Evolutionary conservation across 352 stramenopile genomes (phyloP).

Genomic region (Phytophthora crassamura): DNA sequence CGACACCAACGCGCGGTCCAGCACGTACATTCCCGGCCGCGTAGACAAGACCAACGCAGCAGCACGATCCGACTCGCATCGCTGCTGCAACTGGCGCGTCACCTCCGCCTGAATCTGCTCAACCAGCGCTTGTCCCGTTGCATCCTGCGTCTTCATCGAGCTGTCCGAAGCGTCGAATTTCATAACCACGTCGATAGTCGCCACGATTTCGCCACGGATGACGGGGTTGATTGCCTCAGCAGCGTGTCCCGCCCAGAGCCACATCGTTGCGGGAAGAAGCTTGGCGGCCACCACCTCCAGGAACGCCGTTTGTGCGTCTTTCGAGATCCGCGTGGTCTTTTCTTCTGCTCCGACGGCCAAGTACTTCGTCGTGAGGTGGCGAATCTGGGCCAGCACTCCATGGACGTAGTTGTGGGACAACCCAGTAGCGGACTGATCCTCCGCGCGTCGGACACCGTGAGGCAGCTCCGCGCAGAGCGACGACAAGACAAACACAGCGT

Average conservation of each 20-base stretch:
- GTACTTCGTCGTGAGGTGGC: slow-evolving; percentile 55
- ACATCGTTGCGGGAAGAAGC: slow-evolving; percentile 54
- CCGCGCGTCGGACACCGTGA: slow-evolving; percentile 31
- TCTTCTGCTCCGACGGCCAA: slow-evolving; percentile 21
- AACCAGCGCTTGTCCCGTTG: slow-evolving; percentile 20
- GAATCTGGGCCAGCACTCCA: slow-evolving; percentile 67
- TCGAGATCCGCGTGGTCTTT: slow-evolving; percentile 13
- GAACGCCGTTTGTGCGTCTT: slow-evolving; percentile 26
- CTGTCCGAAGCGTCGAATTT: slow-evolving; percentile 32
- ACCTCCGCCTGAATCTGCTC: slow-evolving; percentile 38
- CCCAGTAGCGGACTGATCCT: background rate
- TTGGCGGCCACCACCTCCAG: slow-evolving; percentile 38
- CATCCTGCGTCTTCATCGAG: slow-evolving; percentile 11
- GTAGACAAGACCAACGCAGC: slow-evolving; percentile 29
- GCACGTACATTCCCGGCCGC: slow-evolving; percentile 47
- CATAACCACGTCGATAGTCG: slow-evolving; percentile 56
- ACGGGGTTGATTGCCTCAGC: slow-evolving; percentile 37
- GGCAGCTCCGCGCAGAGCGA: slow-evolving; percentile 51
- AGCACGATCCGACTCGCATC: slow-evolving; percentile 27
- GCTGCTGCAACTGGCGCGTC: slow-evolving; percentile 37
- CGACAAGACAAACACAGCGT: slow-evolving; percentile 52
- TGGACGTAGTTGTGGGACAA: slow-evolving; percentile 74
- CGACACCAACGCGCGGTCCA: slow-evolving; percentile 56
- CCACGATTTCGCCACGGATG: slow-evolving; percentile 59
- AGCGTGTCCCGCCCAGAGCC: slow-evolving; percentile 44